These are phyloP conservation scores for Suillus sp. DNA, from an alignment of 768 basidiomycete species.

Conservation along the genomic window DNA sequence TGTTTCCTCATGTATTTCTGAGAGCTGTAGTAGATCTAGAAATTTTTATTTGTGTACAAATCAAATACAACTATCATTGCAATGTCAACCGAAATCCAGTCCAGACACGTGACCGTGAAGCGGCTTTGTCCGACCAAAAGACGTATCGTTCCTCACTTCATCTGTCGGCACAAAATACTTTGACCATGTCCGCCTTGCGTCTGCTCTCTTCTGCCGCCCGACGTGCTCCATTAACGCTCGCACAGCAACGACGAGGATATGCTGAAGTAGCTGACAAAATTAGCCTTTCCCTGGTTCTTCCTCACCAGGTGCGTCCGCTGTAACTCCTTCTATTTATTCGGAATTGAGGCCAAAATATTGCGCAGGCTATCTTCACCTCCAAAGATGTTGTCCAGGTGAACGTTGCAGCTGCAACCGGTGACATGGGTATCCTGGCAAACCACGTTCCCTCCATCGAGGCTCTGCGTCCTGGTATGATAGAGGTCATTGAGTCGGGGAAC, in stretches of 20 bases:
- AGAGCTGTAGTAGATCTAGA: neutral
- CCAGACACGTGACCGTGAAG: conserved; percentile 19
- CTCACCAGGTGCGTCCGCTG: conserved; percentile 77
- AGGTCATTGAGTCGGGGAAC: conserved; percentile 83
- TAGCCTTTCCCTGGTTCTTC: conserved; percentile 89
- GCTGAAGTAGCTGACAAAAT: conserved; percentile 92
- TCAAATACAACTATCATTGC: too few species aligned
- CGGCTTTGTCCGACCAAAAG: conserved; percentile 32
- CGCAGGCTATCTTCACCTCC: conserved; percentile 87
- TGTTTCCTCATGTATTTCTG: neutral
- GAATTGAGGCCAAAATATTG: conserved; percentile 17
- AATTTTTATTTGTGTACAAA: neutral
- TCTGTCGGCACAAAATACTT: conserved; percentile 14
- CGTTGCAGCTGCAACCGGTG: conserved; percentile 89
- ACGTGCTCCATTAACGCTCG: conserved; percentile 53
- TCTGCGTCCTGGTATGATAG: conserved; percentile 90
- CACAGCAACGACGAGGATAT: conserved; percentile 76
- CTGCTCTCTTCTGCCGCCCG: conserved; percentile 65
- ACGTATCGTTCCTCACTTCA: conserved; percentile 3
- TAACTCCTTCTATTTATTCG: conserved; percentile 12
- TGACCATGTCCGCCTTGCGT: conserved; percentile 74
- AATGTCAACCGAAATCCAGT: conserved; percentile 20
- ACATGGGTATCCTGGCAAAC: conserved; percentile 99
- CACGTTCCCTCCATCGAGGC: conserved; percentile 98
- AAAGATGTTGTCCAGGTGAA: conserved; percentile 95